These are phyloP conservation scores for Lyophyllum shimeji DNA, from an alignment of 768 basidiomycete species.

Conservation along the genomic window DNA sequence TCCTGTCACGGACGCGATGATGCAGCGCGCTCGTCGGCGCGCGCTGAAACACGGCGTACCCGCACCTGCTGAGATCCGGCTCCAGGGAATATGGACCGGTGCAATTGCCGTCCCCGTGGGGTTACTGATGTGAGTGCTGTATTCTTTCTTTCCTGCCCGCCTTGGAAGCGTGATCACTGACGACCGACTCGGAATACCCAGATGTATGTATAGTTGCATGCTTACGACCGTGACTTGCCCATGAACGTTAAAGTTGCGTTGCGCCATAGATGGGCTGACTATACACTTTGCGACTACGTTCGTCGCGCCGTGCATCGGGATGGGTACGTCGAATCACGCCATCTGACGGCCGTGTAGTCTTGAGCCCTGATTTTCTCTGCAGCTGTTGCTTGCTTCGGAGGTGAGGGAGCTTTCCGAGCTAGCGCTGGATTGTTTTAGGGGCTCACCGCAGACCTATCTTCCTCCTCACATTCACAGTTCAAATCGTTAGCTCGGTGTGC, in stretches of 20 bases:
- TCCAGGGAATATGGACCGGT: conserved; percentile 40
- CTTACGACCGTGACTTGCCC: neutral
- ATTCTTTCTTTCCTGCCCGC: neutral
- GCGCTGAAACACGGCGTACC: conserved; percentile 23
- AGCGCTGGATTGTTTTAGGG: neutral
- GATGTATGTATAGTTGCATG: neutral
- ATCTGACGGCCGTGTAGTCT: neutral
- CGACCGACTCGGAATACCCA: neutral
- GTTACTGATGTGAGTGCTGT: conserved; percentile 28
- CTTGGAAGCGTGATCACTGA: neutral
- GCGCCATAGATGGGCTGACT: conserved; percentile 30
- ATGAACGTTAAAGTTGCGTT: neutral
- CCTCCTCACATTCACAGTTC: too few relatives aligned
- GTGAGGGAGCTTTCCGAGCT: conserved; percentile 19
- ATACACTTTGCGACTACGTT: conserved; percentile 33
- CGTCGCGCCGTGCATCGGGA: conserved; percentile 37
- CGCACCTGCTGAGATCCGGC: conserved; percentile 19
- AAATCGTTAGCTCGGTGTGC: conserved; percentile 11
- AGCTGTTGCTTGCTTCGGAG: conserved; percentile 38
- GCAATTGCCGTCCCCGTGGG: conserved; percentile 34
- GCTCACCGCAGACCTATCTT: neutral
- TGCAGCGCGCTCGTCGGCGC: conserved; percentile 30
- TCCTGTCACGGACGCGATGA: conserved; percentile 31
- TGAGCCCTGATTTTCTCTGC: neutral
- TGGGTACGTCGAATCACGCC: conserved; percentile 27